Base-by-base conservation (phyloP, 2,329 filamentous ascomycete genomes). In the Sporothrix protearum region DNA sequence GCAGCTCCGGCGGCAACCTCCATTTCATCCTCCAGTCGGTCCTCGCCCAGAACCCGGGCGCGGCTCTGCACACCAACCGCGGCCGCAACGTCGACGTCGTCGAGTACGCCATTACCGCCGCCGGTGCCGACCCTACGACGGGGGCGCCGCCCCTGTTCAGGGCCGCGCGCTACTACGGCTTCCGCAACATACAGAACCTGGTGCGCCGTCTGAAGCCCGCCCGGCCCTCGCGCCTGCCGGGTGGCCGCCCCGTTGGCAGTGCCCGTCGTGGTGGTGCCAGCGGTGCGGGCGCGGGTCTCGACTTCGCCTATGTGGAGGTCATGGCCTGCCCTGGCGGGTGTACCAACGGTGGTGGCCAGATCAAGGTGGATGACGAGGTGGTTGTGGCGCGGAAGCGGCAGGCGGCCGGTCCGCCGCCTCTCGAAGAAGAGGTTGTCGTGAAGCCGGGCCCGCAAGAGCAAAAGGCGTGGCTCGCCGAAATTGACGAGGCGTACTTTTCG, bases 321-420 rank as follows among this genome's bases (percentile, higher is more conserved):
- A 99, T 99, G 96, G 96, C 96, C 16, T 99, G 96, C 80, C 96
- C 96, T 0, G 96, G 96, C n/a, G 96, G 96, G 2, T 99, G 96
- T 82, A 99, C 96, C 70, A 99, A 99, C 77, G 96, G 96, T 1
- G 96, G 96, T 49, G 96, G 96, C 0, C 96, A 99, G 83, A 90
- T 99, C 79, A 97, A 97, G 78, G 88, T 93, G 33, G 92, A 93
- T 69, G 96, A 98, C 79, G 88, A 92, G 7, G 82, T 88, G 14
- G 81, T 90, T 10, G 77, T 84, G 55, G 84, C 85, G 73, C 84
- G 84, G 64, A 84, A 49, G 45, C 64, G 28, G 39, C 59, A 63
- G 63, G 42, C 55, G 28, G 55, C 63, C 7, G 19, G 42, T 1
- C 42, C 25, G 4, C 14, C 45, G 12, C 12, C 25, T n/a, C 5